phyloP scores from a whole-genome alignment of 1,284 basidiomycete genomes.

The Termitomyces sp. region DNA sequence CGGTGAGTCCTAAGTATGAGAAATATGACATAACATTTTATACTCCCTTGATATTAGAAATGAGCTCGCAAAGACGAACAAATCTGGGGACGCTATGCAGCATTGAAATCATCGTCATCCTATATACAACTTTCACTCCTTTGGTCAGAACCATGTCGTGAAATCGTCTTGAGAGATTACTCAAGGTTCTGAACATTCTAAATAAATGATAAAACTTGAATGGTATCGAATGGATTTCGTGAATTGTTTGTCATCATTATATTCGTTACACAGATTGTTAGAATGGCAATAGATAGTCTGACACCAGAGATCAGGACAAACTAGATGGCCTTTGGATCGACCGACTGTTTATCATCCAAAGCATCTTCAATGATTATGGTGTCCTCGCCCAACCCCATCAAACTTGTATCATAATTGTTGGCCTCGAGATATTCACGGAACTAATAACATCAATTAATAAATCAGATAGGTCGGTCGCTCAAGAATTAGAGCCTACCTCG shows the following conservation, averaged over 20 bases:
- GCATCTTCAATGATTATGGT: conserved; percentile 5
- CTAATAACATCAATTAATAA: conserved; percentile 24
- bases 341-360: conserved; percentile 3
- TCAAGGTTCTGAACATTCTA: neutral
- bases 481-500: conserved; percentile 33
- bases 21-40: neutral
- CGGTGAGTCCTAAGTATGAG: conserved; percentile 50
- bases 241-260: neutral
- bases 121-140: neutral
- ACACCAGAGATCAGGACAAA: neutral
- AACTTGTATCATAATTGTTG: conserved; percentile 71
- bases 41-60: conserved; percentile 36
- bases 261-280: conserved; percentile 1
- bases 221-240: neutral
- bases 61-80: conserved; percentile 61
- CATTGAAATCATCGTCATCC: conserved; percentile 28
- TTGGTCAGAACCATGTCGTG: neutral
- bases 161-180: neutral
- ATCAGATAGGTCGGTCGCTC: neutral
- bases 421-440: conserved; percentile 78
- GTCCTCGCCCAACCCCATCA: conserved; percentile 49
- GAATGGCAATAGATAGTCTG: neutral
- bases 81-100: conserved; percentile 52
- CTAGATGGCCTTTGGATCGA: conserved; percentile 19
- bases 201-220: neutral